Conservation (phyloP, 345 rosid genomes). For the Eutrema heterophyllum region DNA sequence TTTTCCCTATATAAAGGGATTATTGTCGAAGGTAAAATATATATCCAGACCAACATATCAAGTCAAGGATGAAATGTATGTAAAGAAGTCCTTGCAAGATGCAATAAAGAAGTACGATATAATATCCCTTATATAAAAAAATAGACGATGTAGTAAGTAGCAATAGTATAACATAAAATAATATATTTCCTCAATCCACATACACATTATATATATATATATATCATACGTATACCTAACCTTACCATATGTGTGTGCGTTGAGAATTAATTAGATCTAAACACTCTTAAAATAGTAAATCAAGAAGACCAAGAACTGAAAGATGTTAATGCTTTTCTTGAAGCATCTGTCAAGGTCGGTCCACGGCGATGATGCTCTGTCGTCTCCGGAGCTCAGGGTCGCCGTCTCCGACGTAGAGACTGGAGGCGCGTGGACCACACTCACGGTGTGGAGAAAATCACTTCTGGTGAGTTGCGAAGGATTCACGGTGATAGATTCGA, state of each 20-base stretch:
- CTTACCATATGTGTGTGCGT: conserved; percentile 16
- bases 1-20: too few relatives aligned
- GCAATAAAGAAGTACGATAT: too few relatives aligned
- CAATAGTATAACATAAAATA: neutral
- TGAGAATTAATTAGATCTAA: neutral
- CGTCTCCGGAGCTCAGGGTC: conserved; percentile 9
- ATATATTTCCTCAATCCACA: neutral
- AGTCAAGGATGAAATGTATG: too few relatives aligned
- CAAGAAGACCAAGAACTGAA: conserved; percentile 6
- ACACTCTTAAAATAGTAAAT: neutral
- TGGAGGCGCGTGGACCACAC: conserved; percentile 33
- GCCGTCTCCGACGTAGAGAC: neutral
- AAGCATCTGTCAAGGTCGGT: conserved; percentile 64
- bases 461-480: conserved; percentile 65
- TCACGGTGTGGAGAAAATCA: conserved; percentile 96
- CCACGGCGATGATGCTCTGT: conserved; percentile 41
- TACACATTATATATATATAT: neutral
- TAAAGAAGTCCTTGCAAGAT: too few relatives aligned
- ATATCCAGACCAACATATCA: too few relatives aligned
- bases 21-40: too few relatives aligned
- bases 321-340: conserved; percentile 37
- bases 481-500: conserved; percentile 71
- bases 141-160: neutral
- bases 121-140: too few relatives aligned
- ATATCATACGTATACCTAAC: conserved; percentile 1